Evolutionary conservation across 2,329 filamentous ascomycete species (phyloP), one percentile per base, ranked within the genome.

Genomic region (Phialophora chinensis): DNA sequence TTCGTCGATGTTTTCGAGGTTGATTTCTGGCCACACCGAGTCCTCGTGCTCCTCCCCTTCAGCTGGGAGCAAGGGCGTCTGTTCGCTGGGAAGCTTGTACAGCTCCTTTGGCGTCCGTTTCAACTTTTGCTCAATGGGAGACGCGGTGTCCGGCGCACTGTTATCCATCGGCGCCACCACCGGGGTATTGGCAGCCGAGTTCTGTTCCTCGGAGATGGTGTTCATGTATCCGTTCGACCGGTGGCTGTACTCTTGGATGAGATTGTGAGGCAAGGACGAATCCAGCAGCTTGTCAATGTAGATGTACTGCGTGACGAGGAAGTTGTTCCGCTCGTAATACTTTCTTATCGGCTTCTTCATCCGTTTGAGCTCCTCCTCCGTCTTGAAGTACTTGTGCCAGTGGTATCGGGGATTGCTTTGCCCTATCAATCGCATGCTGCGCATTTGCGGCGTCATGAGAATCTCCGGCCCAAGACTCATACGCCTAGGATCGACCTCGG

Each of bases 241-340:
- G 69, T 90, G 82, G 70, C 89, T 89, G 78, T 97, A 97, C 78
- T 97, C 93, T 75, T 96, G 93, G 65, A 98, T 88, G 53, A 98
- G 83, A 73, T 94, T 90, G 75, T 96, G 93, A 1, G 93, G 93
- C n/a, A 97, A 86, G 33, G 92, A 93, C 8, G 92, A 97, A 79
- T 97, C 93, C 68, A 98, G 85, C 64, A 98, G 83, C 60, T 90
- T 87, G 79, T 97, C 94, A 73, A 97, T 97, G 77, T 96, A 97
- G 69, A 96, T 84, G 77, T 97, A 98, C 76, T 96, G 91, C 77
- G 95, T 91, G 66, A 98, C 88, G 52, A 97, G 83, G 72, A 89
- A 88, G 79, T 98, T 98, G 75, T 89, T 94, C 52, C 91, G 88
- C 81, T 96, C 90, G 75, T 98, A 96, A 80, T 97, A 97, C 74